A percentile compares a stretch with the other conserved stretches of the same genome.
Evolutionary conservation across 2,329 filamentous ascomycete species (phyloP).

Genomic region (Talaromyces sp.): DNA sequence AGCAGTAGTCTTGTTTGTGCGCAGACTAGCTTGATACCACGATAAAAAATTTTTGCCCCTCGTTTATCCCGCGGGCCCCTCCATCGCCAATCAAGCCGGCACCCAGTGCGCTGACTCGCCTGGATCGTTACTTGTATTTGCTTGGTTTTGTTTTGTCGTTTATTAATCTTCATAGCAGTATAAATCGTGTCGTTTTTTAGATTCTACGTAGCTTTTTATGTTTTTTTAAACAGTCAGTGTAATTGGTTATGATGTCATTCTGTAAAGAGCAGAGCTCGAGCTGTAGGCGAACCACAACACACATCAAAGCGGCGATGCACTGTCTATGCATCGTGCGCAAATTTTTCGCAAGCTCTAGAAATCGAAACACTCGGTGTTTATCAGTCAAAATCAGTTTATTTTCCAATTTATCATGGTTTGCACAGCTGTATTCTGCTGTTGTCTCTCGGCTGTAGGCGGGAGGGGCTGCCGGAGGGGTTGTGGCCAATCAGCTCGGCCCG

Average conservation of each 20-base stretch:
- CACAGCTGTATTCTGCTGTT: neutral
- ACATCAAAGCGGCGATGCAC: neutral
- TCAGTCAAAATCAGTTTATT: neutral
- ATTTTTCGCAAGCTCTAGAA: neutral
- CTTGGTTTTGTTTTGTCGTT: neutral
- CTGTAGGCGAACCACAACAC: neutral
- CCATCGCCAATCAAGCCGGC: constrained; percentile 3
- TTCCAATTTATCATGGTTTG: neutral
- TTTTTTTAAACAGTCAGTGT: neutral
- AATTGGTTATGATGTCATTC: neutral
- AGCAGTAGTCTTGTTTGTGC: neutral
- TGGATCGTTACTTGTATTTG: neutral
- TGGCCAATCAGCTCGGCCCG: constrained; percentile 6
- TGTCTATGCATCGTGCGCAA: neutral
- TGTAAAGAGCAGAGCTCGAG: neutral
- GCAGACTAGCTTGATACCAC: neutral
- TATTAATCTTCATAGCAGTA: neutral
- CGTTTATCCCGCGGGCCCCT: constrained; percentile 6
- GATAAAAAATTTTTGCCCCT: constrained; percentile 6
- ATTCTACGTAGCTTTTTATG: neutral
- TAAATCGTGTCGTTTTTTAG: neutral
- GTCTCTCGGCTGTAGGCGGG: neutral
- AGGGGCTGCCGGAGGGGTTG: neutral
- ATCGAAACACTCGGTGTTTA: neutral
- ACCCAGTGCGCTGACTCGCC: neutral